Evolutionary conservation across 257 asterid genomes (phyloP).

Genomic region (Linaria vulgaris): DNA sequence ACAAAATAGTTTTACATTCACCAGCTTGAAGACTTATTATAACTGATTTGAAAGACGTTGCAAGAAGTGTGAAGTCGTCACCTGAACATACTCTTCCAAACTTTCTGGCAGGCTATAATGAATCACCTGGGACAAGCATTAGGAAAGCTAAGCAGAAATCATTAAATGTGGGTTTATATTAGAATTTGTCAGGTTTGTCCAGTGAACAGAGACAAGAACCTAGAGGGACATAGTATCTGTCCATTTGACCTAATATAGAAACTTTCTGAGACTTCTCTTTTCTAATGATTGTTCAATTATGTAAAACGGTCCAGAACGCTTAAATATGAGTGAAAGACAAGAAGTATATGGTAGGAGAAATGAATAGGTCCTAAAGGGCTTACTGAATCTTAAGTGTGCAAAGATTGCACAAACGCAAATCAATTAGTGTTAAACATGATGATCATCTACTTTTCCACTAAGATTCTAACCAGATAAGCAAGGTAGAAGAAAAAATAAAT

Average conservation of each 20-base stretch:
- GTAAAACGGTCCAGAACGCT: not conserved
- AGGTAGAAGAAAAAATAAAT: constrained; percentile 18
- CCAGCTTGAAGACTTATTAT: constrained; percentile 14
- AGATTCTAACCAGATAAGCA: constrained; percentile 1
- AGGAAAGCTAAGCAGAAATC: constrained; percentile 22
- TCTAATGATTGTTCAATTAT: not conserved
- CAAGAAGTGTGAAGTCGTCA: constrained; percentile 26
- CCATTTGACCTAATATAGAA: not conserved
- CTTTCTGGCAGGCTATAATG: constrained; percentile 96
- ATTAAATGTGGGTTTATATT: constrained; percentile 9
- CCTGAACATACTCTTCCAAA: constrained; percentile 98
- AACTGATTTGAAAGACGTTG: constrained; percentile 19
- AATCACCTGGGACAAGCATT: constrained; percentile 62
- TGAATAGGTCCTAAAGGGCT: not conserved
- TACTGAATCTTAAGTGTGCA: constrained; percentile 4
- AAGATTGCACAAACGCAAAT: constrained; percentile 6
- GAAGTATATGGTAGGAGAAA: not conserved
- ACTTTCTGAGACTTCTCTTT: not conserved
- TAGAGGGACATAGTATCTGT: not conserved
- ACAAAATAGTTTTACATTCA: constrained; percentile 24
- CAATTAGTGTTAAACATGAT: not conserved
- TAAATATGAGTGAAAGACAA: not conserved
- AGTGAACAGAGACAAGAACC: constrained; percentile 11
- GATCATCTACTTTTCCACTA: constrained; percentile 13
- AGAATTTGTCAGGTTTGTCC: constrained; percentile 16